Percentiles rank a stretch among this genome's conserved stretches.
Conservation (phyloP, 2,329 filamentous ascomycete genomes). For the Reticulascus tulasneorum region DNA sequence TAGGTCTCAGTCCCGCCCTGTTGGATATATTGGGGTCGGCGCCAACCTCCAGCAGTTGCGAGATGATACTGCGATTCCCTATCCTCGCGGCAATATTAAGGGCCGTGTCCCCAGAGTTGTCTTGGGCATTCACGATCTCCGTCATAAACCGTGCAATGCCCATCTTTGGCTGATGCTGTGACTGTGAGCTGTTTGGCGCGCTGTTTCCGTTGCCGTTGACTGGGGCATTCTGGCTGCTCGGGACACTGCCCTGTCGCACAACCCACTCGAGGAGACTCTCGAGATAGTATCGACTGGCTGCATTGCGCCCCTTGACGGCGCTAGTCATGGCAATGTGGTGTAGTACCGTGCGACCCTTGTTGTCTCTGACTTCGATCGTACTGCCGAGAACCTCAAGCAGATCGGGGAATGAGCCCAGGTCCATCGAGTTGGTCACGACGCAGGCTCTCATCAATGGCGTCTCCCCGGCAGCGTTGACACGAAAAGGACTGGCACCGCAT, state of each 20-base stretch:
- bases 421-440: constrained; percentile 89
- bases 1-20: constrained; percentile 77
- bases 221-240: constrained; percentile 43
- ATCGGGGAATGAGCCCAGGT: constrained; percentile 85
- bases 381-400: constrained; percentile 83
- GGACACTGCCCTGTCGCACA: constrained; percentile 73
- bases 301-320: constrained; percentile 87
- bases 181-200: constrained; percentile 33
- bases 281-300: constrained; percentile 91
- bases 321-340: constrained; percentile 97
- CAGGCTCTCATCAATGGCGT: constrained; percentile 92
- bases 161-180: constrained; percentile 58
- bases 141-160: constrained; percentile 91
- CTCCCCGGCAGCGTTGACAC: constrained; percentile 85
- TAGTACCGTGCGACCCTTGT: constrained; percentile 84
- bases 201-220: constrained; percentile 26
- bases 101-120: constrained; percentile 91
- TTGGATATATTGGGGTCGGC: constrained; percentile 92
- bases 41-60: constrained; percentile 92
- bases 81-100: constrained; percentile 91
- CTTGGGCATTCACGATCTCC: constrained; percentile 93
- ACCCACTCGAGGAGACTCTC: constrained; percentile 94
- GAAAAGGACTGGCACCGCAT: constrained; percentile 80
- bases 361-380: constrained; percentile 86
- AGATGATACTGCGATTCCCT: constrained; percentile 90